Percentiles rank a stretch among this genome's conserved stretches.
These are phyloP conservation scores for Arctostaphylos glauca DNA, from an alignment of 148 eudicot species.

Conservation along the genomic window DNA sequence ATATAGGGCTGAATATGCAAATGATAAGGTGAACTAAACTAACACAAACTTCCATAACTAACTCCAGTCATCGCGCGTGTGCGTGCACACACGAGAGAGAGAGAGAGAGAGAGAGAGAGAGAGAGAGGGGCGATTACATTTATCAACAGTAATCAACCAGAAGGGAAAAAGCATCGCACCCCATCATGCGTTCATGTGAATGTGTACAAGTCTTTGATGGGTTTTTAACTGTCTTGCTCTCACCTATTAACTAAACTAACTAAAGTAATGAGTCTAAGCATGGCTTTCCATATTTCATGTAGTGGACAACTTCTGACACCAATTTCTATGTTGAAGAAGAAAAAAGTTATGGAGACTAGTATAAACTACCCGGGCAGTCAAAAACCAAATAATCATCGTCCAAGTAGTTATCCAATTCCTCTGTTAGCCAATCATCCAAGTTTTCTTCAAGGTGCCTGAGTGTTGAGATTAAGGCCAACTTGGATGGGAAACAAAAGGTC, in stretches of 20 bases:
- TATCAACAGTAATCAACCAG: background rate
- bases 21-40: background rate
- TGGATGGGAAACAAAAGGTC: background rate
- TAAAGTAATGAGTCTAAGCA: background rate
- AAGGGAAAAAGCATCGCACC: background rate
- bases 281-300: background rate
- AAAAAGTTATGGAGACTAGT: background rate
- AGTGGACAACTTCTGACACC: background rate
- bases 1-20: background rate
- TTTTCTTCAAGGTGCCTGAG: slow-evolving; percentile 74
- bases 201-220: too few relatives aligned
- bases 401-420: slow-evolving; percentile 72
- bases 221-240: too few relatives aligned
- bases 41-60: background rate
- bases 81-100: too few relatives aligned
- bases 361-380: slow-evolving; percentile 72
- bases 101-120: background rate
- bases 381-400: slow-evolving; percentile 94
- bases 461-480: slow-evolving; percentile 26
- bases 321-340: background rate
- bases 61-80: background rate
- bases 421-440: slow-evolving; percentile 87
- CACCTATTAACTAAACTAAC: background rate
- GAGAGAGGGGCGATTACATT: background rate
- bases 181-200: background rate